A percentile compares a stretch with the other conserved stretches of the same genome.
These are phyloP conservation scores for Guyanaporus albipodus DNA, from an alignment of 768 basidiomycete species.

Conservation along the genomic window DNA sequence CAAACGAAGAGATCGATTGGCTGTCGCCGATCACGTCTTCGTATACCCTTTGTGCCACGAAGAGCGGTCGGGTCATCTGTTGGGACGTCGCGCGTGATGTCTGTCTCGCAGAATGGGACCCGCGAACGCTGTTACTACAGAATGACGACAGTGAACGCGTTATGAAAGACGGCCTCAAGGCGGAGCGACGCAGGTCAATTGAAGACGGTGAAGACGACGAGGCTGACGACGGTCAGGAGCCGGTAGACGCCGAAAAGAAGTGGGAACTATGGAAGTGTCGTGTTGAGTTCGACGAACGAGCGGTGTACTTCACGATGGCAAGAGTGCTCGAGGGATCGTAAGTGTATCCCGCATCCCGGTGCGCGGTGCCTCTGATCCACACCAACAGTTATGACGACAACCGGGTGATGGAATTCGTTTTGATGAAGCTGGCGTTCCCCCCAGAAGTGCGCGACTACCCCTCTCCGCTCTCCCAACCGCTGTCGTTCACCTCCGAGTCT, in stretches of 20 bases:
- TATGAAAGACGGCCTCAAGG: conserved; percentile 6
- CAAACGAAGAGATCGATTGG: conserved; percentile 71
- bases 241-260: conserved; percentile 27
- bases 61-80: conserved; percentile 71
- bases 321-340: conserved; percentile 51
- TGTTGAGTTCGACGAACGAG: conserved; percentile 68
- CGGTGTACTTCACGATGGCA: conserved; percentile 75
- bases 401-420: conserved; percentile 64
- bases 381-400: conserved; percentile 50
- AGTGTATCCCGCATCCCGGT: conserved; percentile 20
- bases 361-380: conserved; percentile 6
- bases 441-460: conserved; percentile 39
- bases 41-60: conserved; percentile 74
- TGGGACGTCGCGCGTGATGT: conserved; percentile 66
- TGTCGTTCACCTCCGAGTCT: conserved; percentile 13
- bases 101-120: conserved; percentile 68
- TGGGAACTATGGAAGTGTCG: conserved; percentile 81
- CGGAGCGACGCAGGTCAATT: conserved; percentile 7
- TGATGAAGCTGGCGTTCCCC: conserved; percentile 64
- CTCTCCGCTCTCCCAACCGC: conserved; percentile 15
- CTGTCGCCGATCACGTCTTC: conserved; percentile 71
- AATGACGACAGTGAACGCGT: not conserved
- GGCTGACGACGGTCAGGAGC: conserved; percentile 1
- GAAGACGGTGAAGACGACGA: conserved; percentile 13
- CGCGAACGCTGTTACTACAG: conserved; percentile 27